Evolutionary conservation across 169 alveolate species (phyloP), one percentile per base, ranked within the genome.

Genomic region (Eimeria necatrix): DNA sequence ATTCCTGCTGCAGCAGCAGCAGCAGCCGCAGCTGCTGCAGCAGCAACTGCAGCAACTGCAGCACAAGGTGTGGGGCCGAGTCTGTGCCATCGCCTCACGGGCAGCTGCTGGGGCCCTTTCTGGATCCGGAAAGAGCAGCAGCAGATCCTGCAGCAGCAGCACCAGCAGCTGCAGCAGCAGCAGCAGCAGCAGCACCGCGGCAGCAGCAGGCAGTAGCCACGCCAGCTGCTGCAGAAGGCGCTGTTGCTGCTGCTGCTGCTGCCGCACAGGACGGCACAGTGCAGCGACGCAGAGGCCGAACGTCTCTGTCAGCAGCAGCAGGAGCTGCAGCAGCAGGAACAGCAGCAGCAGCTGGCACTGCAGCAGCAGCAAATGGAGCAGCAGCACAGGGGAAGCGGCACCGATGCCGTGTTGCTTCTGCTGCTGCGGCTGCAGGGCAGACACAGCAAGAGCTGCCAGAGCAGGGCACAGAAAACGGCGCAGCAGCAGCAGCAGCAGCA

Each of bases 391-490:
- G 60, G 24, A 9, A 8, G 14, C 20, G 64, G 20, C 8, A 14
- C 64, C 64, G 14, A 14, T 56, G 20, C 64, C 20, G 14, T 8
- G 64, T 8, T 56, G 8, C 64, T 56, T 9, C 64, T 14, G 64
- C 64, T 56, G 64, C 64, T 9, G 78, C 32, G 78, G 32, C 78
- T 18, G 78, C 78, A 68, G 78, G 14, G 64, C 64, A 56, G 14
- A 56, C 64, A 56, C 64, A 14, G 64, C 64, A 56, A 56, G 20
- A 56, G 64, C 64, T 8, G 64, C 64, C 64, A 14, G 20, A 56
- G 64, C 64, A 96, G 80, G n/a, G 89, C 73, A 86, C 73, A 90
- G 48, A 71, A 73, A 9, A 87, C n/a, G n/a, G 16, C 52, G 49
- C 49, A 9, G n/a, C n/a, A n/a, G n/a, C n/a, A n/a, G n/a, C n/a